Percentiles rank a stretch among this genome's conserved stretches.
Evolutionary conservation across 345 rosid genomes (phyloP).

Genomic region (Populus alba): DNA sequence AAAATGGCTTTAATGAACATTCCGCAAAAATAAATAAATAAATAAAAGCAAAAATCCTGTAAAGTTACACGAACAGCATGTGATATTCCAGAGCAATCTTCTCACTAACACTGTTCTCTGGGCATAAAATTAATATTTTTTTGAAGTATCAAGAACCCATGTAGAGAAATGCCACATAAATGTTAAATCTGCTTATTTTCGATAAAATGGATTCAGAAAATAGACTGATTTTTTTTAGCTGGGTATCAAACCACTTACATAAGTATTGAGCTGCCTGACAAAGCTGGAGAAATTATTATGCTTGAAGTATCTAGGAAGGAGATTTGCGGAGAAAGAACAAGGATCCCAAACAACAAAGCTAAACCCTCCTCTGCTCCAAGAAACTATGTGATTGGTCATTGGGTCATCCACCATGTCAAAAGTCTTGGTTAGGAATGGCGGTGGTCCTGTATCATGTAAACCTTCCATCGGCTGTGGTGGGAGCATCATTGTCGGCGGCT

Average conservation of each 20-base stretch:
- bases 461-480: conserved; percentile 70
- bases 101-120: neutral
- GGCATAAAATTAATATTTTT: neutral
- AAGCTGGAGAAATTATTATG: conserved; percentile 37
- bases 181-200: neutral
- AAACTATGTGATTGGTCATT: conserved; percentile 18
- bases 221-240: neutral
- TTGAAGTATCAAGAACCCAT: neutral
- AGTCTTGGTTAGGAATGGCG: conserved; percentile 34
- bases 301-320: conserved; percentile 30
- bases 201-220: neutral
- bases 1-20: neutral
- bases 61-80: neutral
- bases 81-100: conserved; percentile 6
- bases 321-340: conserved; percentile 19
- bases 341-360: conserved; percentile 37
- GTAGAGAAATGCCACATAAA: neutral
- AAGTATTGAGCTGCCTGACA: conserved; percentile 38
- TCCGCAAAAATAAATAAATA: neutral
- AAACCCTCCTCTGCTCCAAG: conserved; percentile 26
- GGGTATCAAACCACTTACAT: conserved; percentile 16
- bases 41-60: neutral
- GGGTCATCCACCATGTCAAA: conserved; percentile 34
- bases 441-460: conserved; percentile 51
- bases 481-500: neutral